Evolutionary conservation across 352 stramenopile genomes (phyloP).

Genomic region (Phytophthora pluvialis): DNA sequence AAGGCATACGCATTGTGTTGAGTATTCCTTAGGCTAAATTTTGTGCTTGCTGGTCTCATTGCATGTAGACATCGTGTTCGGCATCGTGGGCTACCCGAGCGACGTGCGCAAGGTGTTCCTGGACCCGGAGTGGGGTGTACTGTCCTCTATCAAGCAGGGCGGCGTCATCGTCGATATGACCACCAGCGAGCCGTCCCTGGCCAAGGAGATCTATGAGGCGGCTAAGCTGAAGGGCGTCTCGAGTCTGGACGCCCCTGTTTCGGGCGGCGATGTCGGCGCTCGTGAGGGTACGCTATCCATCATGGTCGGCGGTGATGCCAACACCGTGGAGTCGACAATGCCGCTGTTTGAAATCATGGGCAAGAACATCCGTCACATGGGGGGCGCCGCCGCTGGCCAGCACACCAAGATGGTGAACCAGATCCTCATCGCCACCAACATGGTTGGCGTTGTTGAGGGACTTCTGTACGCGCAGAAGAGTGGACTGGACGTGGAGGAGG

Average conservation of each 20-base stretch:
- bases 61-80: conserved; percentile 85
- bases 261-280: conserved; percentile 88
- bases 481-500: conserved; percentile 86
- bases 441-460: conserved; percentile 90
- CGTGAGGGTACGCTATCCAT: conserved; percentile 88
- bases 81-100: conserved; percentile 89
- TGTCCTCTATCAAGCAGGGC: conserved; percentile 72
- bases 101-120: conserved; percentile 86
- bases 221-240: conserved; percentile 77
- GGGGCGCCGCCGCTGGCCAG: conserved; percentile 78
- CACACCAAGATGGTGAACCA: conserved; percentile 95
- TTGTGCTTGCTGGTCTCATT: neutral
- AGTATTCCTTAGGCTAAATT: neutral
- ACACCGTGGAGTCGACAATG: conserved; percentile 72
- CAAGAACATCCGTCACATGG: conserved; percentile 93
- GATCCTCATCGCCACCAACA: conserved; percentile 89
- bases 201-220: conserved; percentile 86
- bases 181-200: conserved; percentile 87
- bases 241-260: conserved; percentile 83
- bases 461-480: conserved; percentile 88
- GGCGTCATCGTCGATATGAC: conserved; percentile 93
- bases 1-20: neutral
- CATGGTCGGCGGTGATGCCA: conserved; percentile 89
- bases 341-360: conserved; percentile 90
- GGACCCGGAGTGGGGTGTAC: conserved; percentile 64